Conservation (phyloP, 192 early-diverging fungal genomes). For the Spizellomyces punctatus region DNA sequence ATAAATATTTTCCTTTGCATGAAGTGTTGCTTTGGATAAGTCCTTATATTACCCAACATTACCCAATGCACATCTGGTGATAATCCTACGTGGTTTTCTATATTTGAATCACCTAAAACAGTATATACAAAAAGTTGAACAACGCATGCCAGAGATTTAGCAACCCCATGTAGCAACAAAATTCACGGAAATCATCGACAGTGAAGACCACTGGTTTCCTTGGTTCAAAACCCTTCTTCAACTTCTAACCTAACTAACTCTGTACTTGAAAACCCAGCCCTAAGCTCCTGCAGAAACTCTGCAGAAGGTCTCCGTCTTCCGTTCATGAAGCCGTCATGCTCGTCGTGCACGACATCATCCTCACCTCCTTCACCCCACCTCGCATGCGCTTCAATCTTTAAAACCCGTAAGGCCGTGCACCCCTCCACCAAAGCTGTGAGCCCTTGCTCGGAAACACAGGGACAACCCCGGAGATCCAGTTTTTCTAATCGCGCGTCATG, state of each 20-base stretch:
- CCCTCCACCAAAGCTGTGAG: background rate
- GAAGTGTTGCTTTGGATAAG: too few relatives aligned
- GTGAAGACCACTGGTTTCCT: background rate
- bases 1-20: too few relatives aligned
- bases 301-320: background rate
- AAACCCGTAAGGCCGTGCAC: background rate
- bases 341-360: background rate
- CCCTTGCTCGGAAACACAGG: background rate
- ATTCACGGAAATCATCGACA: background rate
- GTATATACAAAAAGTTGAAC: too few relatives aligned
- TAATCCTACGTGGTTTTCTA: too few relatives aligned
- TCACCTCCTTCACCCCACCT: conserved; percentile 2
- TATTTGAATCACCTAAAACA: too few relatives aligned
- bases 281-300: conserved; percentile 15
- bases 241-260: conserved; percentile 24
- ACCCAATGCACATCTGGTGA: too few relatives aligned
- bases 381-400: conserved; percentile 13
- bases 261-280: background rate
- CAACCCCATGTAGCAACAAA: background rate
- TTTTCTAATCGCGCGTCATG: conserved; percentile 13
- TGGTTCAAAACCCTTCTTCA: conserved; percentile 1
- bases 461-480: conserved; percentile 18
- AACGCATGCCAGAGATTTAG: too few relatives aligned
- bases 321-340: background rate
- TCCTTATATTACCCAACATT: too few relatives aligned